phyloP scores from a whole-genome alignment of 768 basidiomycete genomes.

The Termitomyces sp. region DNA sequence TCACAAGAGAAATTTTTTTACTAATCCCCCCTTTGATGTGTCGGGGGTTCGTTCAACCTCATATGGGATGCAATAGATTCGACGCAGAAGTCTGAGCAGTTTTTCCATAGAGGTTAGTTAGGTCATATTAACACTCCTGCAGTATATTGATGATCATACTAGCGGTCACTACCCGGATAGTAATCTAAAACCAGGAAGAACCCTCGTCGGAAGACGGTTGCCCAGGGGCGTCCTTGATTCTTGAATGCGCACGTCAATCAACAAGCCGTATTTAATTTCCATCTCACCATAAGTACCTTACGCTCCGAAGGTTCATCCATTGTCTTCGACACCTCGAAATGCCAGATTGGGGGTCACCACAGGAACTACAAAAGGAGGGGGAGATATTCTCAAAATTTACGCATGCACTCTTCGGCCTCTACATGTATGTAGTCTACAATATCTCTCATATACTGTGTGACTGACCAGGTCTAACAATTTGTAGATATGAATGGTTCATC shows the following conservation, averaged over 20 bases:
- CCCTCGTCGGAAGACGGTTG: background rate
- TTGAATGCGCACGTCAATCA: background rate
- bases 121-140: background rate
- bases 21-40: background rate
- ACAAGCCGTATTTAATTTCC: background rate
- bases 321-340: slow-evolving; percentile 19
- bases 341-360: slow-evolving; percentile 50
- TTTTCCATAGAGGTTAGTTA: background rate
- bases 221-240: background rate
- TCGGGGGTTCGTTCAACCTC: background rate
- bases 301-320: background rate
- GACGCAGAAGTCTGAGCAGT: background rate
- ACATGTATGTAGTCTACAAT: slow-evolving; percentile 30
- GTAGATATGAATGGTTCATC: slow-evolving; percentile 58
- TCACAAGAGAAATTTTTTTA: background rate
- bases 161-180: background rate
- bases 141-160: background rate
- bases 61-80: background rate
- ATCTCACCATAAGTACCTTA: background rate
- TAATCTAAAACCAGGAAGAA: background rate
- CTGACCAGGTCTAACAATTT: background rate
- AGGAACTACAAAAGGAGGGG: slow-evolving; percentile 41
- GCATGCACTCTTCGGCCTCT: slow-evolving; percentile 54
- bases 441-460: background rate
- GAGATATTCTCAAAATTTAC: slow-evolving; percentile 44